Percentiles rank a stretch among this genome's conserved stretches.
Conservation (phyloP, 1,284 basidiomycete species). For the Sparassis latifolia region DNA sequence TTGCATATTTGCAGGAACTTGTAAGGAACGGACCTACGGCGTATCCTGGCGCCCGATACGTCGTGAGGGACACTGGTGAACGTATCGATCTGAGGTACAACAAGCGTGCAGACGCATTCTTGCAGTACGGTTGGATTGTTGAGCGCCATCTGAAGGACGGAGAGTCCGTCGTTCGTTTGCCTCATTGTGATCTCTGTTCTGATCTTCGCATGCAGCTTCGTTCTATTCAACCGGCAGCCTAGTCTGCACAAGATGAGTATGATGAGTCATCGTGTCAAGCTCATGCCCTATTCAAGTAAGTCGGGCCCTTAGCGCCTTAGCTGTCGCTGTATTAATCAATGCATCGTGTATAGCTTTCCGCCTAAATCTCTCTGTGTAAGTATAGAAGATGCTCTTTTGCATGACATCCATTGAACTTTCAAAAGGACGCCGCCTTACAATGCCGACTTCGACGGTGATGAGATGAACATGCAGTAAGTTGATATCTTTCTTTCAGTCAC, state of each 20-base stretch:
- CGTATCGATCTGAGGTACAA: constrained; percentile 97
- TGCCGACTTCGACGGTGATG: constrained; percentile 98
- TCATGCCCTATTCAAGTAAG: constrained; percentile 98
- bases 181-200: not conserved
- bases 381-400: constrained; percentile 10
- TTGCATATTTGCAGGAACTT: constrained; percentile 89
- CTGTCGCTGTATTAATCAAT: not conserved
- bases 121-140: constrained; percentile 99
- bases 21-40: constrained; percentile 95
- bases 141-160: constrained; percentile 97
- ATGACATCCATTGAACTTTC: not conserved
- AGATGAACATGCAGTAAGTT: constrained; percentile 99
- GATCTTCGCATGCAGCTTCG: constrained; percentile 51
- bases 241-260: constrained; percentile 99
- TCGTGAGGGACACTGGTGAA: constrained; percentile 96
- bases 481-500: not conserved
- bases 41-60: constrained; percentile 96
- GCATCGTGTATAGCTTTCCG: constrained; percentile 69
- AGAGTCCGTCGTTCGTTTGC: constrained; percentile 59
- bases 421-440: constrained; percentile 83
- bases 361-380: constrained; percentile 92
- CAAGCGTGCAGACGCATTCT: constrained; percentile 93
- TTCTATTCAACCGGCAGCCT: constrained; percentile 98
- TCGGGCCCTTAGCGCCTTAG: constrained; percentile 12
- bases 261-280: constrained; percentile 98